phyloP scores from a whole-genome alignment of 140 eudicot species.

The Cichorium intybus region DNA sequence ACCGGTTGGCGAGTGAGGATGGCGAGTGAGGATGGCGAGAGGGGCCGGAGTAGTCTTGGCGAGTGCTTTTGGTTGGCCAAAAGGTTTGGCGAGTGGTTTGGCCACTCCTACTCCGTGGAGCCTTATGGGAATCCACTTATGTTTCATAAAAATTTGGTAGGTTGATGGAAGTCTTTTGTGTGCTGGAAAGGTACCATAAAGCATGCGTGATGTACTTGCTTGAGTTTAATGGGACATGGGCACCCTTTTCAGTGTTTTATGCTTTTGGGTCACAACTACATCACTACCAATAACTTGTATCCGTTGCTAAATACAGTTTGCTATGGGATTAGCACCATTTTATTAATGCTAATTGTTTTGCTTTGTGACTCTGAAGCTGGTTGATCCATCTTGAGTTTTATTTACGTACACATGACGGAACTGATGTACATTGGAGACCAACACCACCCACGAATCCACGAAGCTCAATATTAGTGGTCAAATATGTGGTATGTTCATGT shows the following conservation, averaged over 20 bases:
- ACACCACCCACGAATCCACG: neutral
- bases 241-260: neutral
- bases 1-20: no score
- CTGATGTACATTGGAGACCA: neutral
- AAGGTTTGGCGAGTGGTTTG: no score
- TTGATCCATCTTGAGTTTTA: neutral
- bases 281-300: neutral
- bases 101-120: no score
- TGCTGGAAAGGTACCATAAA: slow-evolving; percentile 12
- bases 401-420: neutral
- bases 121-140: slow-evolving; percentile 14
- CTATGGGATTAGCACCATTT: neutral
- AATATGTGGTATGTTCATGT: neutral
- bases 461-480: neutral
- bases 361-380: neutral
- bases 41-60: no score
- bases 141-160: slow-evolving; percentile 11
- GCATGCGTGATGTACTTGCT: slow-evolving; percentile 29
- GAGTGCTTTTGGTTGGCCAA: no score
- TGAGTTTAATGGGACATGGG: slow-evolving; percentile 8
- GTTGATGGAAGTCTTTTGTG: slow-evolving; percentile 3
- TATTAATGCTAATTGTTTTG: no score
- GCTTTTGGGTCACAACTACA: slow-evolving; percentile 1
- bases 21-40: slow-evolving; percentile 9
- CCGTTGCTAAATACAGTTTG: neutral